Conservation (phyloP, 140 eudicot species). For the Ambrosia hybrid region DNA sequence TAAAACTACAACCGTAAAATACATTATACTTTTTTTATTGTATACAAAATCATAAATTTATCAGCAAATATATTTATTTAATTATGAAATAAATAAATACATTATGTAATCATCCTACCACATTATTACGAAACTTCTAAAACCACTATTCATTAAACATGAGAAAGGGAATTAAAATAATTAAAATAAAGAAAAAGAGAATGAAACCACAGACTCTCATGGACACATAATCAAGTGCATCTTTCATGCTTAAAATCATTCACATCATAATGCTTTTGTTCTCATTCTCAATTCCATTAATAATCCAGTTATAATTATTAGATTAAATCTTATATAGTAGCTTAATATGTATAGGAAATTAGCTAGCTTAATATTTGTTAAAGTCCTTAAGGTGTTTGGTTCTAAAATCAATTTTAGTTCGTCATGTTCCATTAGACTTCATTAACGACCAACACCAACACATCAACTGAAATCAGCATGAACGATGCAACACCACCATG, state of each 20-base stretch:
- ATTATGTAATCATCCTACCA: not conserved
- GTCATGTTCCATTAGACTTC: too few relatives aligned
- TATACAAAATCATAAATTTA: not conserved
- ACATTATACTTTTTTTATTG: not conserved
- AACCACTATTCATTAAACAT: conserved; percentile 5
- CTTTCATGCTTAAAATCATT: conserved; percentile 41
- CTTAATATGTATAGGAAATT: not conserved
- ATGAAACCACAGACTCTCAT: conserved; percentile 38
- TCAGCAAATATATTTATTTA: not conserved
- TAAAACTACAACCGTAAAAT: not conserved
- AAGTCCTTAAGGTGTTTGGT: too few relatives aligned
- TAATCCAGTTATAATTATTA: not conserved
- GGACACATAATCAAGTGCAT: conserved; percentile 33
- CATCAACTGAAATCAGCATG: too few relatives aligned
- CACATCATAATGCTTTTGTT: conserved; percentile 28
- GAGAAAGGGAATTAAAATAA: conserved; percentile 31
- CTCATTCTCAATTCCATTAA: not conserved
- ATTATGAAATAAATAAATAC: not conserved
- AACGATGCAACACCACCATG: too few relatives aligned
- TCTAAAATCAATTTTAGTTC: too few relatives aligned
- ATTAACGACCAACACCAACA: too few relatives aligned
- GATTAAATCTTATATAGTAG: not conserved
- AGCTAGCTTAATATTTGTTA: too few relatives aligned
- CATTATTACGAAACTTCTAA: not conserved
- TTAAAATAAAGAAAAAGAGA: conserved; percentile 28